Evolutionary conservation across 2,329 filamentous ascomycete species (phyloP).

Genomic region (Fusarium sp.): DNA sequence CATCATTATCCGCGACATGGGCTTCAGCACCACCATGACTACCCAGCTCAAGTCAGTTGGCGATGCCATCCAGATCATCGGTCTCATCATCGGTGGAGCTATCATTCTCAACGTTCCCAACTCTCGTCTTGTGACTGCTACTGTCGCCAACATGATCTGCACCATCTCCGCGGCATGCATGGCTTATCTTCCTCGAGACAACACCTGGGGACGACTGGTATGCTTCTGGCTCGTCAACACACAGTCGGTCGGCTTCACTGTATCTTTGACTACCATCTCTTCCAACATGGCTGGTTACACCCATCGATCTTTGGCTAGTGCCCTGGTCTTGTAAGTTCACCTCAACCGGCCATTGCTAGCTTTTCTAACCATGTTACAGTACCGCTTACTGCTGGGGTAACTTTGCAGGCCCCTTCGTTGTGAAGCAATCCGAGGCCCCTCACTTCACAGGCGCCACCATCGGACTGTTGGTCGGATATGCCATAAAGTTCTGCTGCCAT

Average conservation of each 20-base stretch:
- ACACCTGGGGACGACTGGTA: conserved; percentile 11
- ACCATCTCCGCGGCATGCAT: conserved; percentile 12
- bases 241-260: conserved; percentile 12
- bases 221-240: conserved; percentile 18
- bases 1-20: conserved; percentile 21
- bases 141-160: conserved; percentile 13
- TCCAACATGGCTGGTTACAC: conserved; percentile 21
- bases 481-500: conserved; percentile 11
- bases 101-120: conserved; percentile 12
- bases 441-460: conserved; percentile 12
- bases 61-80: conserved; percentile 13
- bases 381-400: conserved; percentile 17
- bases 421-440: conserved; percentile 10
- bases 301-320: conserved; percentile 9
- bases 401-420: conserved; percentile 12
- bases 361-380: neutral
- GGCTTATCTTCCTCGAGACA: conserved; percentile 15
- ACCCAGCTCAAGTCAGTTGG: conserved; percentile 15
- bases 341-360: rapidly evolving
- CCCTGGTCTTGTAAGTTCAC: conserved; percentile 4
- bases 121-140: conserved; percentile 11
- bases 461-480: conserved; percentile 1
- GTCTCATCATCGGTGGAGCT: conserved; percentile 8
- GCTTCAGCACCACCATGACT: conserved; percentile 10
- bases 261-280: conserved; percentile 16